Base-by-base conservation (phyloP, 140 eudicot species). In the Artemisia princeps region DNA sequence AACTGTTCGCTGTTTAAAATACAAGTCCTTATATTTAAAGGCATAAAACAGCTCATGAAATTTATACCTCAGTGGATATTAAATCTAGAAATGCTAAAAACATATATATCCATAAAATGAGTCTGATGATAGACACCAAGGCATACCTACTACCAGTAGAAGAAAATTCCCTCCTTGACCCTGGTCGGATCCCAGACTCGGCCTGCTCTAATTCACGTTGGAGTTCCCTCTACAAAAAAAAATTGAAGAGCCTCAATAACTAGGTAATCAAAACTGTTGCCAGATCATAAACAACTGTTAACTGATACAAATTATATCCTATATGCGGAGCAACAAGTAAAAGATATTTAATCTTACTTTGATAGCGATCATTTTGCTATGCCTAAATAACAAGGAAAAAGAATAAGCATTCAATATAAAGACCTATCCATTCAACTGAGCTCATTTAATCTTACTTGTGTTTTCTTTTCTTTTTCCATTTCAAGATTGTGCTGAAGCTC, bases 181-280 rank as follows among this genome's bases (percentile, higher is more conserved):
- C 62, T 64, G 86, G 77, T 58, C 95, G 84, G 42, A 81, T 28
- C 59, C 94, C 94, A 14, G 95, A 65, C 68, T 91, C 97, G 0
- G 84, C 84, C 72, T 87, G 98, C 82, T 92, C 98, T 22, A 87
- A 76, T 60, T 92, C 98, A 28, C 96, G 83, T 64, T 85, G 96
- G 56, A 92, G 80, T 72, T 92, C 98, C 79, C 98, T 85, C 98
- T 91, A 37, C 75, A 87, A 49, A 56, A 66, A 56, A 66, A 74
- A 55, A 33, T 33, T 22, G 48, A 55, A 69, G 1, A 45, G 16
- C 48, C 13, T 24, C 10, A 16, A 55, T 37, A 55, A 46, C 51
- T 59, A 26, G 67, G 40, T 33, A 33, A 37, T 20, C 60, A 17
- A 48, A 70, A 51, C 6, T 22, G 13, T 16, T 16, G 7, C 17